Percentiles rank a stretch among this genome's conserved stretches.
Conservation (phyloP, 2,329 filamentous ascomycete species). For the Sclerotinia borealis region DNA sequence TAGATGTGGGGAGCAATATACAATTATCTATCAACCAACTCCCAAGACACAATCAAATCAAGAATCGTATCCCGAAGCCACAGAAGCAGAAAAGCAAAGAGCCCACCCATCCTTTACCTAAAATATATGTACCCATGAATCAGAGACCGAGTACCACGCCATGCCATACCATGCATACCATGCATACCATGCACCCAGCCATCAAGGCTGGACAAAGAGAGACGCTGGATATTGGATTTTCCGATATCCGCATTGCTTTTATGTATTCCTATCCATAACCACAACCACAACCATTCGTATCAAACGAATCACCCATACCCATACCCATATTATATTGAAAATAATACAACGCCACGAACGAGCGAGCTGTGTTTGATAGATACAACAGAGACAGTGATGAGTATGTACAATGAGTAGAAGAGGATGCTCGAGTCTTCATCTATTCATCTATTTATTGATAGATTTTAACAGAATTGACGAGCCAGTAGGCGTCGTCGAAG, state of each 20-base stretch:
- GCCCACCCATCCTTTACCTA: background rate
- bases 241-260: background rate
- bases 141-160: background rate
- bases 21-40: background rate
- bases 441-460: too few species aligned
- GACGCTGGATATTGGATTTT: background rate
- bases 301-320: too few species aligned
- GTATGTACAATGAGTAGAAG: too few species aligned
- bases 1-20: background rate
- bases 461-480: constrained; percentile 64
- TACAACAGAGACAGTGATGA: background rate
- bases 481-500: constrained; percentile 72
- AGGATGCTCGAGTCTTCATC: background rate
- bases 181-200: background rate
- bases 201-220: too few species aligned
- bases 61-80: background rate
- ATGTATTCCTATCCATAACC: background rate
- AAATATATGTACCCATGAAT: background rate
- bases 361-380: too few species aligned
- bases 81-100: background rate
- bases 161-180: too few species aligned
- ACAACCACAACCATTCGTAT: too few species aligned
- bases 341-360: too few species aligned
- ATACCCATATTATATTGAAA: too few species aligned
- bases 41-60: background rate